Evolutionary conservation across 805 yeast genomes (phyloP).

Genomic region (Yarrowia sp.): DNA sequence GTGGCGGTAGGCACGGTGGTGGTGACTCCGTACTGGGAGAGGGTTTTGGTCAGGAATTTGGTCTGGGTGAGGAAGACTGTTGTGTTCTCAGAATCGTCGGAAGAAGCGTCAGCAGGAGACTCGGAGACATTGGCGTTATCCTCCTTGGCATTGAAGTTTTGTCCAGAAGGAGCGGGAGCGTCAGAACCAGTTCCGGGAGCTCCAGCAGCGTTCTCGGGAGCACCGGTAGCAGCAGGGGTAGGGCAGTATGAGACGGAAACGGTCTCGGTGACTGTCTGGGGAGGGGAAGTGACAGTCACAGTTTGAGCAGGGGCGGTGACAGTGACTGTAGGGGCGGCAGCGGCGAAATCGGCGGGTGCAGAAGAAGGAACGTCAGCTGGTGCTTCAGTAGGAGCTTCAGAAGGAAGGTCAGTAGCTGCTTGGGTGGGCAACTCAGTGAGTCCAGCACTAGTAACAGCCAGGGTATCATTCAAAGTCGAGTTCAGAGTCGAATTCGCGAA

Average conservation of each 20-base stretch:
- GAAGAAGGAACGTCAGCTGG: not conserved
- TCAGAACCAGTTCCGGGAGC: not conserved
- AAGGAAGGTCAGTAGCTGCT: too few species aligned
- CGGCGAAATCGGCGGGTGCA: not conserved
- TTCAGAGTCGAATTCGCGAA: not conserved
- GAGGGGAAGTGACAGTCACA: constrained; percentile 19
- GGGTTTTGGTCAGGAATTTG: constrained; percentile 35
- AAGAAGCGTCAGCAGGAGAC: not conserved
- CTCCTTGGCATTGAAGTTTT: constrained; percentile 23
- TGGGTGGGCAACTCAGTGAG: constrained; percentile 3
- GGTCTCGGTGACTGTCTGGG: constrained; percentile 20
- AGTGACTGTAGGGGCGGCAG: constrained; percentile 7
- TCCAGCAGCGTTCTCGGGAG: not conserved
- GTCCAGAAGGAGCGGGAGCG: constrained; percentile 9
- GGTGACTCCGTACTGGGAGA: constrained; percentile 18
- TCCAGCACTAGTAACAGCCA: not conserved
- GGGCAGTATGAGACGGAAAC: constrained; percentile 35
- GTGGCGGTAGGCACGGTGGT: constrained; percentile 30
- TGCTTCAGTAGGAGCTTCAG: not conserved
- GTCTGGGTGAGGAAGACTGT: constrained; percentile 33
- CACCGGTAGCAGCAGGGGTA: constrained; percentile 1
- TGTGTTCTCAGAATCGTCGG: not conserved
- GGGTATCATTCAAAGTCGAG: not conserved
- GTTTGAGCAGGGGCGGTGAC: constrained; percentile 35
- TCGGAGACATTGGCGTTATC: not conserved